Evolutionary conservation across 2,329 filamentous ascomycete species (phyloP).

Genomic region (Drechmeria coniospora): DNA sequence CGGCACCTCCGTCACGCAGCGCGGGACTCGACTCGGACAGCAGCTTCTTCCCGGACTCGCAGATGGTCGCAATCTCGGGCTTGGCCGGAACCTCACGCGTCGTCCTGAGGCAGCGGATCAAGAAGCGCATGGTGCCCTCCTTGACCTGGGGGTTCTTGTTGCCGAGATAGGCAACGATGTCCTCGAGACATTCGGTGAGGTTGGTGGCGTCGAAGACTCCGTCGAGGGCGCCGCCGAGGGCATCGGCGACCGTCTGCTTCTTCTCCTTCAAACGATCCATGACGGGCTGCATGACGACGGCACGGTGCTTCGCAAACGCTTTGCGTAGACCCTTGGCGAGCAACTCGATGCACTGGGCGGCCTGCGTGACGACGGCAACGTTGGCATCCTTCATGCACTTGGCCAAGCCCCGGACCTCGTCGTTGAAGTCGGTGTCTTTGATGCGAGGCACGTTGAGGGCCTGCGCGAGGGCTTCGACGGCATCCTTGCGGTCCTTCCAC

Average conservation of each 20-base stretch:
- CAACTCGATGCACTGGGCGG: conserved; percentile 82
- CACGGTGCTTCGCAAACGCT: conserved; percentile 65
- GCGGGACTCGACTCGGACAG: conserved; percentile 78
- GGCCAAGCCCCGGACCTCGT: conserved; percentile 68
- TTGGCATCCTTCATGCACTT: conserved; percentile 99
- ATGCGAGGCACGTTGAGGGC: conserved; percentile 75
- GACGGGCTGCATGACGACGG: conserved; percentile 70
- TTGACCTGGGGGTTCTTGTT: conserved; percentile 98
- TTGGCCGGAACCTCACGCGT: conserved; percentile 75
- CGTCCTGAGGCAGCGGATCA: conserved; percentile 73
- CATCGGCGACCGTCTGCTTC: conserved; percentile 78
- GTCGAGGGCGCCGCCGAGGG: conserved; percentile 73
- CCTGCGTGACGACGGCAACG: conserved; percentile 81
- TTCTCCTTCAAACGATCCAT: conserved; percentile 97
- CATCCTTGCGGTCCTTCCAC: conserved; percentile 97
- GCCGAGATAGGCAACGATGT: conserved; percentile 67
- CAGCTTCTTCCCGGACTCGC: conserved; percentile 80
- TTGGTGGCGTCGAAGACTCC: conserved; percentile 48
- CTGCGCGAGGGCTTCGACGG: conserved; percentile 64
- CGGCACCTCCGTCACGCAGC: conserved; percentile 76
- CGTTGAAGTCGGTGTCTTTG: conserved; percentile 78
- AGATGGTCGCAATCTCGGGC: conserved; percentile 67
- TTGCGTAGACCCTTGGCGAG: conserved; percentile 74
- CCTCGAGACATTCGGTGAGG: conserved; percentile 77
- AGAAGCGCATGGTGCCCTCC: conserved; percentile 82